These are phyloP conservation scores for Berkeleyomyces basicola DNA, from an alignment of 2,329 filamentous ascomycete genomes.

Conservation along the genomic window DNA sequence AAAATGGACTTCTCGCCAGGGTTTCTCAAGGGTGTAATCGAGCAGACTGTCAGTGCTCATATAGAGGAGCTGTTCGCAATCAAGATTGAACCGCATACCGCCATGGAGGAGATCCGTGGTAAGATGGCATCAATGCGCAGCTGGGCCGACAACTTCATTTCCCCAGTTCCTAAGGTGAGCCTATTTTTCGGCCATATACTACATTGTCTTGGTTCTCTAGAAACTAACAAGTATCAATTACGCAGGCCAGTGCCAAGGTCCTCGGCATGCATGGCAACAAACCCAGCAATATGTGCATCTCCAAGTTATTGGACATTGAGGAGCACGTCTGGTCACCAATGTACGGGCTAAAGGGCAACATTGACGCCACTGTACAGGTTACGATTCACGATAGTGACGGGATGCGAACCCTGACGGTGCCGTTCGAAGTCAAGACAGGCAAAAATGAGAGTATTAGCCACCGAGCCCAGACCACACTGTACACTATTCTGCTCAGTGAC, in stretches of 20 bases:
- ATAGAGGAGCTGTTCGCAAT: slow-evolving; percentile 84
- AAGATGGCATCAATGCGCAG: slow-evolving; percentile 67
- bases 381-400: slow-evolving; percentile 56
- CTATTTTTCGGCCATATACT: not conserved
- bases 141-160: slow-evolving; percentile 74
- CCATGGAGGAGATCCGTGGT: slow-evolving; percentile 61
- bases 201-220: no score
- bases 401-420: slow-evolving; percentile 59
- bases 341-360: slow-evolving; percentile 94
- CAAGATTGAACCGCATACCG: slow-evolving; percentile 53
- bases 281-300: slow-evolving; percentile 67
- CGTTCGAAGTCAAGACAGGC: slow-evolving; percentile 91
- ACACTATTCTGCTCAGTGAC: slow-evolving; percentile 82
- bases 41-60: slow-evolving; percentile 54
- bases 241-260: slow-evolving; percentile 50
- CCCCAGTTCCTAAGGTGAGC: slow-evolving; percentile 48
- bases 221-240: not conserved
- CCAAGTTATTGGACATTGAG: slow-evolving; percentile 87
- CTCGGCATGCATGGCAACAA: slow-evolving; percentile 58
- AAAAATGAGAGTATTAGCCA: slow-evolving; percentile 69
- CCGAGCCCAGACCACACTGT: slow-evolving; percentile 84
- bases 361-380: slow-evolving; percentile 90
- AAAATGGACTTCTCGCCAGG: slow-evolving; percentile 62
- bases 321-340: slow-evolving; percentile 97
- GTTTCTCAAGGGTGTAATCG: slow-evolving; percentile 51